These are phyloP conservation scores for Arthrobotrys pseudoclavata DNA, from an alignment of 2,329 filamentous ascomycete species.

Conservation along the genomic window DNA sequence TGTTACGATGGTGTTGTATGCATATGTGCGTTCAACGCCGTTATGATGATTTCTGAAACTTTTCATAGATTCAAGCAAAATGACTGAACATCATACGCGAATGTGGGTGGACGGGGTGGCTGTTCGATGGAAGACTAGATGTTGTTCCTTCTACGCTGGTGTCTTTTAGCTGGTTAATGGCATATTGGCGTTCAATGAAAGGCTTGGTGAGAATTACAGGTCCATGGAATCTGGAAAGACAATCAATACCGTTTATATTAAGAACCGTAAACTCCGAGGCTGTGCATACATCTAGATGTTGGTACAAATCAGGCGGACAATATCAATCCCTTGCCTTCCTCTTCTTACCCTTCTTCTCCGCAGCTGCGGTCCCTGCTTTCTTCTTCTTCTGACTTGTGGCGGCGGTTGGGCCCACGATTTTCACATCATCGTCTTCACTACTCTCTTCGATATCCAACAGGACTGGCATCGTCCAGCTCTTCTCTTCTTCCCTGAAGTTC, in stretches of 20 bases:
- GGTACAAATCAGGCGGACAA: not conserved
- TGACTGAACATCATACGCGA: conserved; percentile 17
- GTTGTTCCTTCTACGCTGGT: conserved; percentile 4
- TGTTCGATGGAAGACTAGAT: not conserved
- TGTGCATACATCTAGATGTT: conserved; percentile 29
- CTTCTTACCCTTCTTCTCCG: conserved; percentile 59
- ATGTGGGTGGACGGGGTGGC: not conserved
- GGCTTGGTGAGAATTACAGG: conserved; percentile 11
- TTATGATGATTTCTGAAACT: conserved; percentile 44
- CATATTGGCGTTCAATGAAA: conserved; percentile 44
- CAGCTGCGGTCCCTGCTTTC: conserved; percentile 47
- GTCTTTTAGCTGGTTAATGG: conserved; percentile 29
- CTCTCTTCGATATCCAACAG: conserved; percentile 93
- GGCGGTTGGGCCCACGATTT: conserved; percentile 57
- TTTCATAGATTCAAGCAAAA: conserved; percentile 38
- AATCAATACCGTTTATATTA: conserved; percentile 16
- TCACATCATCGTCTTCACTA: conserved; percentile 78
- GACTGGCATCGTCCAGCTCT: conserved; percentile 78
- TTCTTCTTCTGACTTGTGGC: conserved; percentile 61
- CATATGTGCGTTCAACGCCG: conserved; percentile 51
- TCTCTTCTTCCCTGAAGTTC: conserved; percentile 65
- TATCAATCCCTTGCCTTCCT: conserved; percentile 39
- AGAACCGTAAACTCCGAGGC: conserved; percentile 43
- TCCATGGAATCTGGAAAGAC: conserved; percentile 7
- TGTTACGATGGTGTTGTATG: conserved; percentile 52